These are phyloP conservation scores for Backusella tarrabulga DNA, from an alignment of 192 early-diverging fungal genomes.

Conservation along the genomic window DNA sequence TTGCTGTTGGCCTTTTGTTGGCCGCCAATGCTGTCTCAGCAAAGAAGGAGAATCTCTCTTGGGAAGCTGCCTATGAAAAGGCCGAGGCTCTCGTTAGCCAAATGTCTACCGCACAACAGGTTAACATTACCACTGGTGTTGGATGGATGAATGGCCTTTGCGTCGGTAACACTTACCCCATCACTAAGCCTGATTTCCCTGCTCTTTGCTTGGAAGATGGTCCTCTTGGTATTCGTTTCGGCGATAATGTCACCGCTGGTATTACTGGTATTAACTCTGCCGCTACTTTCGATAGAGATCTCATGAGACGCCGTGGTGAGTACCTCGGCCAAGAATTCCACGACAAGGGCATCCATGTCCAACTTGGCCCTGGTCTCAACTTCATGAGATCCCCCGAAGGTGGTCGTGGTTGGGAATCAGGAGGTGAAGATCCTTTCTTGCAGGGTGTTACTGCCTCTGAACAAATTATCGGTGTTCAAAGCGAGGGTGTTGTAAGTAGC, in stretches of 20 bases:
- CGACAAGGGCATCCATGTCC: constrained; percentile 54
- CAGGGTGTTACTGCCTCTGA: constrained; percentile 11
- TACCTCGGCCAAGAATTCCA: constrained; percentile 55
- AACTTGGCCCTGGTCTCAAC: constrained; percentile 44
- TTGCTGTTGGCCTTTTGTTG: neutral
- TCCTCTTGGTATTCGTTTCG: constrained; percentile 35
- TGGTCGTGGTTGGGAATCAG: constrained; percentile 27
- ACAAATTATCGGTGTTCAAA: constrained; percentile 28
- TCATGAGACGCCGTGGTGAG: constrained; percentile 46
- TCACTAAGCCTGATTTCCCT: constrained; percentile 41
- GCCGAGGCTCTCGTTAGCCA: constrained; percentile 30
- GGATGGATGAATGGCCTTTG: constrained; percentile 41
- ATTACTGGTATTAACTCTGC: constrained; percentile 55
- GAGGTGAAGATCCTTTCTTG: constrained; percentile 36
- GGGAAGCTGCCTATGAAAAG: constrained; percentile 26
- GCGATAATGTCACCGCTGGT: constrained; percentile 43
- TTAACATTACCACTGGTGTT: constrained; percentile 47
- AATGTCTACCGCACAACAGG: constrained; percentile 47
- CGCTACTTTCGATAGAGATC: constrained; percentile 54
- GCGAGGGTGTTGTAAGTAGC: constrained; percentile 25
- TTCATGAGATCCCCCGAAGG: constrained; percentile 10
- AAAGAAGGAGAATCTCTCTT: neutral
- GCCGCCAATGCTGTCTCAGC: neutral
- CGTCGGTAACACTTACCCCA: constrained; percentile 47
- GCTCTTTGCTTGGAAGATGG: constrained; percentile 36